A percentile compares a stretch with the other conserved stretches of the same genome.
Evolutionary conservation across 768 basidiomycete genomes (phyloP).

Genomic region (Trametes meyenii): DNA sequence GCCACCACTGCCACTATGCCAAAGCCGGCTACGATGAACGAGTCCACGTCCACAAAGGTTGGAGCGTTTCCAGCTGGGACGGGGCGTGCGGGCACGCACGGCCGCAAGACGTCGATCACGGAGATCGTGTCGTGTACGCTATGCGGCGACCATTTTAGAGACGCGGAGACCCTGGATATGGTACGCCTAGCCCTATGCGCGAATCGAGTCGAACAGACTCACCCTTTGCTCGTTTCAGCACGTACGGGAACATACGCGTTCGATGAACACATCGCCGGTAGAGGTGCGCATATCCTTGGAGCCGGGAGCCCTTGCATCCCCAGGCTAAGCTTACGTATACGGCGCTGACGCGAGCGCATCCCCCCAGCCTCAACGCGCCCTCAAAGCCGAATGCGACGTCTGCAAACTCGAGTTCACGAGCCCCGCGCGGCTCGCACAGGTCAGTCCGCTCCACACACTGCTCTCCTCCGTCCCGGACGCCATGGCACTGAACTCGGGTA

Average conservation of each 20-base stretch:
- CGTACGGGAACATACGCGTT: background rate
- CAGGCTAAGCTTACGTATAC: background rate
- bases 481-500: no score
- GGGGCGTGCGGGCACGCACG: background rate
- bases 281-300: no score
- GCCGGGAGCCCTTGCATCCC: no score
- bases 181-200: background rate
- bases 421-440: background rate
- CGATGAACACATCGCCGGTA: background rate
- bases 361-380: background rate
- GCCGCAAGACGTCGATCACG: background rate
- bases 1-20: background rate
- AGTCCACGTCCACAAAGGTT: background rate
- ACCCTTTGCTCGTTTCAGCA: background rate
- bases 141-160: background rate
- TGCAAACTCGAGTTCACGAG: constrained; percentile 7
- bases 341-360: no score
- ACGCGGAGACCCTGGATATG: background rate
- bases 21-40: background rate
- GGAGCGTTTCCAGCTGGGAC: background rate
- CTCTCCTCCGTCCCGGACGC: background rate
- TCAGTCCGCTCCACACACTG: background rate
- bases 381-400: background rate
- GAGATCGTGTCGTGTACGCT: background rate
- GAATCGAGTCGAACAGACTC: background rate